Percentiles rank a stretch among this genome's conserved stretches.
Conservation (phyloP, 2,329 filamentous ascomycete species). For the Nemania abortiva region DNA sequence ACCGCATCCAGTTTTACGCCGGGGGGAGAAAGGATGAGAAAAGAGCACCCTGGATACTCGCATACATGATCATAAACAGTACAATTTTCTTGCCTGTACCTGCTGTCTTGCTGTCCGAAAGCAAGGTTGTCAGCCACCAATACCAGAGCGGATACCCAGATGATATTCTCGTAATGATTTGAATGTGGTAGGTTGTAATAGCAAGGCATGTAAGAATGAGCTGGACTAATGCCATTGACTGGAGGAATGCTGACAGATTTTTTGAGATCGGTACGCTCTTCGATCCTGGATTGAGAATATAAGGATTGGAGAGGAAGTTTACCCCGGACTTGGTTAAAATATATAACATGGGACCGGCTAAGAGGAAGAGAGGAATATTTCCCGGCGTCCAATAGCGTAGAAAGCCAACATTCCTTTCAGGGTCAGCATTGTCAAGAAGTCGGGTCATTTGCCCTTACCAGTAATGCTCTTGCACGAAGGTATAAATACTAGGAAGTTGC, state of each 20-base stretch:
- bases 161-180: constrained; percentile 90
- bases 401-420: constrained; percentile 83
- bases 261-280: constrained; percentile 5
- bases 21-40: constrained; percentile 94
- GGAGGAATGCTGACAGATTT: constrained; percentile 53
- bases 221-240: constrained; percentile 78
- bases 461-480: constrained; percentile 88
- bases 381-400: constrained; percentile 89
- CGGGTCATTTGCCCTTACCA: constrained; percentile 71
- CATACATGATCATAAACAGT: constrained; percentile 83
- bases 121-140: constrained; percentile 74
- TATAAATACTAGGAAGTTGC: constrained; percentile 86
- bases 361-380: constrained; percentile 87
- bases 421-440: constrained; percentile 40
- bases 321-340: constrained; percentile 73
- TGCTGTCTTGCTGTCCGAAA: constrained; percentile 53
- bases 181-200: constrained; percentile 86
- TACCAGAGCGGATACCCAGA: constrained; percentile 94
- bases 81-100: constrained; percentile 59
- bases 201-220: constrained; percentile 77
- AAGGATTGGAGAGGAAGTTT: constrained; percentile 50
- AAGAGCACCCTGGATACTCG: constrained; percentile 81
- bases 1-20: constrained; percentile 63
- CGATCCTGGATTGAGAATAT: neutral
- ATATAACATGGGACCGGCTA: constrained; percentile 81